A percentile compares a stretch with the other conserved stretches of the same genome.
phyloP scores from a whole-genome alignment of 192 early-diverging fungal genomes.

The Backusella tarrabulga region DNA sequence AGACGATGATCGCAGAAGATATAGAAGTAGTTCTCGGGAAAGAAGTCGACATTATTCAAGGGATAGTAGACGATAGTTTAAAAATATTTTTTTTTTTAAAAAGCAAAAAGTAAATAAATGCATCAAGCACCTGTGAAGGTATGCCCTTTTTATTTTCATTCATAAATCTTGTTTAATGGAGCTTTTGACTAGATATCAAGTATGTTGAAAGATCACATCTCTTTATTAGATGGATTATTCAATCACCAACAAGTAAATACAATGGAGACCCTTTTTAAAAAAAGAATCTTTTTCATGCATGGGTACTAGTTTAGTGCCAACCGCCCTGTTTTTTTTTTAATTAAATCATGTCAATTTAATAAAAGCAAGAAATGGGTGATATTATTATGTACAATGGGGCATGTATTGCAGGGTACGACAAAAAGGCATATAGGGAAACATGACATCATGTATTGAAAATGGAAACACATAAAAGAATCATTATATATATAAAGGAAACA shows the following conservation, averaged over 20 bases:
- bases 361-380: too few species aligned
- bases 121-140: neutral
- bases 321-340: too few species aligned
- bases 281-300: too few species aligned
- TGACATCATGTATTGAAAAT: too few species aligned
- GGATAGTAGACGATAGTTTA: constrained; percentile 9
- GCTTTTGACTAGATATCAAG: neutral
- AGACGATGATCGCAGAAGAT: neutral
- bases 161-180: neutral
- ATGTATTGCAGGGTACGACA: too few species aligned
- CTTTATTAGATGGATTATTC: neutral
- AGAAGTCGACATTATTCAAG: constrained; percentile 1
- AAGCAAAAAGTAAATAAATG: neutral
- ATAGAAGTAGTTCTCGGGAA: neutral
- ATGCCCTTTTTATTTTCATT: neutral
- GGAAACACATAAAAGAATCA: too few species aligned
- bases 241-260: neutral
- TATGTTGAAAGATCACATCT: neutral
- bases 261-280: neutral
- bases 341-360: too few species aligned
- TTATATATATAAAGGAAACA: too few species aligned
- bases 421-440: too few species aligned
- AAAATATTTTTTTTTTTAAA: neutral
- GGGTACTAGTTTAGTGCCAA: too few species aligned
- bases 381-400: too few species aligned